Base-by-base conservation (phyloP, 2,329 filamentous ascomycete species). In the Metarhizium album region DNA sequence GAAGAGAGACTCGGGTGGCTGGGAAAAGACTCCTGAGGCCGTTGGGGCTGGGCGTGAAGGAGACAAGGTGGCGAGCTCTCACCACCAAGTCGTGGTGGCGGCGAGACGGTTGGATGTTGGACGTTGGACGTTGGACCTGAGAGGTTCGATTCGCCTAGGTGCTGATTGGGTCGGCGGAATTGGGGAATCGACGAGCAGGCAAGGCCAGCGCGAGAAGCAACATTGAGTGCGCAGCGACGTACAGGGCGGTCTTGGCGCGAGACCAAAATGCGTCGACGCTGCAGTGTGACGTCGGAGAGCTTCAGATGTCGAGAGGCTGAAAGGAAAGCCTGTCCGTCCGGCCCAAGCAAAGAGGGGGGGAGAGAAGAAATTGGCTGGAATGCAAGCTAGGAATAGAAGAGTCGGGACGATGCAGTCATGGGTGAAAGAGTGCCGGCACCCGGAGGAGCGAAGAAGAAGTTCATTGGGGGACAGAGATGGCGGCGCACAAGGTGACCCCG, bases 21-120 rank as follows among this genome's bases (percentile, higher is more conserved):
- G 67, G 59, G 71, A 70, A 22, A 49, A 70, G 64, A 70, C 71
- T 68, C 70, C 71, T 67, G 67, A 64, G 58, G 62, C 64, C 60
- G 63, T 62, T 57, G 58, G 62, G 58, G 58, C 56, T 54, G 60
- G 62, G 61, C 62, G 61, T 60, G 60, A 65, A 57, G 68, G 64
- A 62, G 70, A 76, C 74, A 78, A 78, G 68, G 63, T 71, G 74
- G 58, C 48, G 58, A 47, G 52, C 52, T 63, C 66, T 63, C 66
- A 70, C 68, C 70, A 73, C 70, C 63, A 58, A 53, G 45, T 48
- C 53, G 52, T 57, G 61, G 66, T 65, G 70, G 67, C 64, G 66
- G 53, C 47, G 27, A 27, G 27, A 29, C 27, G n/a, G 27, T 29
- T 29, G 27, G 27, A 6, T 9, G 27, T 29, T 29, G 27, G 27